Evolutionary conservation across 139 green algal genomes (phyloP), one percentile per base, ranked within the genome.

Genomic region (Limnomonas spitsbergensis): DNA sequence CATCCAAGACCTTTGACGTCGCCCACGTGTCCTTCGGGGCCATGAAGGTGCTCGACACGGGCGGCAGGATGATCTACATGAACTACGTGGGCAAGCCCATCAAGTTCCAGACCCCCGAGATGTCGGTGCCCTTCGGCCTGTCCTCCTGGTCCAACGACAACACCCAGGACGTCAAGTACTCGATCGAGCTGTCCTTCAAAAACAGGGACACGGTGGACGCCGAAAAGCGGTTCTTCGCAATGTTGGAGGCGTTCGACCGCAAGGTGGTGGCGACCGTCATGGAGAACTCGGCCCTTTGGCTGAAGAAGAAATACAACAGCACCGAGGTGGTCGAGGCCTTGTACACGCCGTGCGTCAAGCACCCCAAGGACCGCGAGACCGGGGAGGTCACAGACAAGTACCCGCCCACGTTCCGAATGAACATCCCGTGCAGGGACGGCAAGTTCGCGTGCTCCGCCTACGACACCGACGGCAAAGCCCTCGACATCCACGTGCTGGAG

Each of bases 331-430:
- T 75, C 26, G 38, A 34, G 6, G 38, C 39, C 39, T 24, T 78
- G 26, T 78, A 67, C 72, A 39, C 39, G 38, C 72, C 38, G 31
- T 38, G 14, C 39, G 6, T 78, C 26, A 32, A 52, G 32, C 42
- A 75, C 69, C 4, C 32, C 35, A 75, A 75, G 69, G 69, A 75
- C 69, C 7, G 26, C 24, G 34, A 54, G 32, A 75, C 69, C 7
- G 69, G 72, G 36, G 39, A 78, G 72, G 31, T 69, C 38, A 68
- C 26, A 4, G 4, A 32, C 38, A 6, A 34, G 26, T 78, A 78
- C 31, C 26, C 72, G 40, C 72, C 72, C 24, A 78, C 38, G 26
- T 42, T 78, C 72, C 20, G 31, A 7, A 27, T 78, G 26, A 39
- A 38, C 26, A 4, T 78, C 4, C 72, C 72, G 7, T 38, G 7